Conservation (phyloP, 306 rosid genomes). For the Cicer pinnatifidum region DNA sequence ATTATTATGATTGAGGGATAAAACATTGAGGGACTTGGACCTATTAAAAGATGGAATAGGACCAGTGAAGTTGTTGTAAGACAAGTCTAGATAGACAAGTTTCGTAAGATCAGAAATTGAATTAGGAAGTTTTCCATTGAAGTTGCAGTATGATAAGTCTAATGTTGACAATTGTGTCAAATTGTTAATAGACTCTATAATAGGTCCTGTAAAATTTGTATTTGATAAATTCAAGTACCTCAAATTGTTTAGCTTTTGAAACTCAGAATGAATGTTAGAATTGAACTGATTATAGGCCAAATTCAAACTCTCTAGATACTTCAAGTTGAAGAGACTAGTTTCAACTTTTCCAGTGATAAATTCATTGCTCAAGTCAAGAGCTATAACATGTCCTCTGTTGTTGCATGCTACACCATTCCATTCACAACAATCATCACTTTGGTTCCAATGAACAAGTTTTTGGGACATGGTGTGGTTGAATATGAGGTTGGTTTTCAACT, state of each 20-base stretch:
- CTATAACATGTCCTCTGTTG: constrained; percentile 32
- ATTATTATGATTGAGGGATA: neutral
- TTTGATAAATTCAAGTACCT: constrained; percentile 39
- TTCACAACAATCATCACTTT: constrained; percentile 45
- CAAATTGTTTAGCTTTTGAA: constrained; percentile 36
- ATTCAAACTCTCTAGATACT: constrained; percentile 40
- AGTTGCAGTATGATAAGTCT: neutral
- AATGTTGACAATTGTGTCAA: neutral
- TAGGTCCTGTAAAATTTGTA: neutral
- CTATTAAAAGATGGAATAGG: neutral
- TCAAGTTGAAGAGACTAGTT: constrained; percentile 39
- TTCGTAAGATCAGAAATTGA: neutral
- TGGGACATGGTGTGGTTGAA: neutral
- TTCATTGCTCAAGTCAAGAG: constrained; percentile 45
- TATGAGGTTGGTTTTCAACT: constrained; percentile 33
- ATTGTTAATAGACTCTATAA: neutral
- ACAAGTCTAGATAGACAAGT: neutral
- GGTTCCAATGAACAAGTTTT: constrained; percentile 44
- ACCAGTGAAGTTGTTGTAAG: neutral
- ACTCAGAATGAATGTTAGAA: constrained; percentile 23
- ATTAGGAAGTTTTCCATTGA: neutral
- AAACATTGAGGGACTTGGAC: neutral
- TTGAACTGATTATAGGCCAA: constrained; percentile 29
- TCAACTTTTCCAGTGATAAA: constrained; percentile 15
- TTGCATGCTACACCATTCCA: constrained; percentile 60